Evolutionary conservation across 352 stramenopile species (phyloP), one percentile per base, ranked within the genome.

Genomic region (Phytophthora parvispora): DNA sequence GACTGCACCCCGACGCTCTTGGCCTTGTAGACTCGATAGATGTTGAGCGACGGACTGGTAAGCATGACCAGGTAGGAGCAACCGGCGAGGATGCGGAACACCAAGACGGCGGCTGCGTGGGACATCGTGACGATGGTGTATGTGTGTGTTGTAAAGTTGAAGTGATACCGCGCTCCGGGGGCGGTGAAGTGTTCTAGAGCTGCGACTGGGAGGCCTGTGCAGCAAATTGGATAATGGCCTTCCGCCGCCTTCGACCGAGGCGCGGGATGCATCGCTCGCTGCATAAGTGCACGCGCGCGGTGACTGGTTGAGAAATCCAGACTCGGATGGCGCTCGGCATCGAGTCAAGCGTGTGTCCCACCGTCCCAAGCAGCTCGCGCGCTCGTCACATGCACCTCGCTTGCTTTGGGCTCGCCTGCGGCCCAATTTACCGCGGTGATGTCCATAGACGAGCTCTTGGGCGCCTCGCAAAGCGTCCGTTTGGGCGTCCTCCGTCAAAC

Each of bases 41-140:
- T 67, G 10, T 67, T 68, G 32, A 66, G 59, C 24, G 42, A 54
- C 28, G 68, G 72, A 31, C 64, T 77, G n/a, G 57, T 43, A 12
- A 74, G 64, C 68, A 75, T 77, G 45, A 56, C 55, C 29, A 53
- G 56, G 69, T 60, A 20, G 69, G 64, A 28, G 60, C 55, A 64
- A 9, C 61, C 54, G 10, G 60, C 60, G 50, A 72, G 64, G 48
- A 77, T 58, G 47, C 70, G 60, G 31, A 71, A 43, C 10, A 56
- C 55, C 18, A 66, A 60, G 28, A 75, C 67, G 2, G 49, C 38
- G 10, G 54, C 27, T 20, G 36, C 42, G 42, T 57, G 53, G n/a
- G 66, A 60, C 64, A 74, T 74, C 25, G 20, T 38, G 40, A 2
- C 18, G 25, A 40, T 16, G 43, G 4, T 32, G n/a, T n/a, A n/a